Base-by-base conservation (phyloP, 345 rosid species). In the Adansonia digitata region DNA sequence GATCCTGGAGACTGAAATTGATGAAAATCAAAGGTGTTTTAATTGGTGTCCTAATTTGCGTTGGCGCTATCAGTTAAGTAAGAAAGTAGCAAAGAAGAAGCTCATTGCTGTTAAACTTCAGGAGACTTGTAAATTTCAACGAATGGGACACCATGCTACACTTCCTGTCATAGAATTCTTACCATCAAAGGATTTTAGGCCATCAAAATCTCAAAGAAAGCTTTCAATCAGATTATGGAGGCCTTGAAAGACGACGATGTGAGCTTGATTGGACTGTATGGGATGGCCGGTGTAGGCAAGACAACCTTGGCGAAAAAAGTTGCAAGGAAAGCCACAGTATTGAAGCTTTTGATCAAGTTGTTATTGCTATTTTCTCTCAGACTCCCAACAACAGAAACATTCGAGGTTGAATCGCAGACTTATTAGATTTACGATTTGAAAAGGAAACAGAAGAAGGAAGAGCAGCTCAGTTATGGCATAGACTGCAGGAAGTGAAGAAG, bases 391-490 rank as follows among this genome's bases (percentile, higher is more conserved):
- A 15, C 9, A 18, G 5, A 51, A 51, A 51, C 55, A 18, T 51
- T 18, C 55, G 18, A 51, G 55, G 9, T 51, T 10, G 55, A 18
- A 18, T 62, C 20, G 14, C 12, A 7, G 66, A 61, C 66, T 15
- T 34, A 3, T 34, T 61, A 61, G 66, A 9, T 34, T 61, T 61
- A 34, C 24, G 12, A 61, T 2, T 31, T 15, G 43, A 27, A 61
- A 61, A 15, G 43, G 5, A 34, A 61, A 5, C 22, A 14, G 11
- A 29, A 31, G 65, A 31, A 34, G 66, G 66, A 61, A 61, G 22
- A 34, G 66, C 40, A 15, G 42, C 40, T 61, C 66, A 61, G 43
- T 31, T 61, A 61, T 61, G 66, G 66, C 66, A 17, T 61, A 61
- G 66, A 34, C 42, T 61, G 42, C 17, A 31, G 7, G 66, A 61